Evolutionary conservation across 306 rosid genomes (phyloP), one percentile per base, ranked within the genome.

Genomic region (Senna tora): DNA sequence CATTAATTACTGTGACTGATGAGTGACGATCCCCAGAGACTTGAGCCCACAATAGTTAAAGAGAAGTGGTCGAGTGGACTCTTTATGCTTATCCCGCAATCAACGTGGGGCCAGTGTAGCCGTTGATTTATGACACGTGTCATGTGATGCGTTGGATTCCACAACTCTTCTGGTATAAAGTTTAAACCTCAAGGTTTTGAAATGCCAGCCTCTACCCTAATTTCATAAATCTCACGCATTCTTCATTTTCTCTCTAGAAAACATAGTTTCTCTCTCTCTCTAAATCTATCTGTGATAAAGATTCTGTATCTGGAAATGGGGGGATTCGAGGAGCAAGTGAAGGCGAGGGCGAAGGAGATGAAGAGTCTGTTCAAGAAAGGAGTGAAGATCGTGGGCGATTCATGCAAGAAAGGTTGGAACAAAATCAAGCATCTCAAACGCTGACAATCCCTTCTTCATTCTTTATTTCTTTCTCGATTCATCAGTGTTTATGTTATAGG

Each of bases 331-430:
- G 36, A 64, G 10, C 83, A 87, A 74, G 79, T 90, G 91, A 90
- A 80, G 83, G 21, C 47, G 19, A 86, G 85, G 73, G 91, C 92
- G 6, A 57, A 11, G 74, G 92, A 55, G 76, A 78, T 92, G 58
- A 85, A 81, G 84, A 20, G 0, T 33, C 52, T 90, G 2, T 60
- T 92, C 32, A 78, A 71, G 72, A 92, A 81, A 68, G 95, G 98
- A 0, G 83, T 86, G 36, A 88, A 62, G 82, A 22, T 85, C 47
- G 95, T 90, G 0, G 89, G 92, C 41, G 55, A 86, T n/a, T 78
- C 98, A 13, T 88, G 88, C 88, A 92, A 81, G 87, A 92, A 86
- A 75, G 92, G 98, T 1, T 90, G 96, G 98, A 5, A 13, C 69
- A 92, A 82, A 81, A 80, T 92, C 67, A 89, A 69, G 90, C 76